phyloP scores from a whole-genome alignment of 2,329 filamentous ascomycete genomes.

The Aspergillus aculeatinus region DNA sequence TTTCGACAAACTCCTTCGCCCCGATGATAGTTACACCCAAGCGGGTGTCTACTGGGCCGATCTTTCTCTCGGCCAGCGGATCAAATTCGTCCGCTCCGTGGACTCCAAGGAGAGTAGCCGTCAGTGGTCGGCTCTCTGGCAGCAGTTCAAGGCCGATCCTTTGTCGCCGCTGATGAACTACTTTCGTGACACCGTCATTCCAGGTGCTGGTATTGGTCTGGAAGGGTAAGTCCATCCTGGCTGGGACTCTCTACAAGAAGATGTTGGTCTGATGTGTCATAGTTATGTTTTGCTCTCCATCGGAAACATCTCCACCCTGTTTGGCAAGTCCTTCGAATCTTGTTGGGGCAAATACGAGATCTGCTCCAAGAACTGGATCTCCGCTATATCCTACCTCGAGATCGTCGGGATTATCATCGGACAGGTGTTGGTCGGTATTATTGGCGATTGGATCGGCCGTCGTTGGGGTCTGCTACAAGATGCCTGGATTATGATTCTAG shows the following conservation, averaged over 20 bases:
- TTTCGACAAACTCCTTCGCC: constrained; percentile 1
- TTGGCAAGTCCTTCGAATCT: neutral
- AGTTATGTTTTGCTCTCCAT: constrained; percentile 7
- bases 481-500: constrained; percentile 6
- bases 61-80: neutral
- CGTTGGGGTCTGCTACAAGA: constrained; percentile 4
- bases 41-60: constrained; percentile 8
- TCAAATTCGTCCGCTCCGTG: constrained; percentile 6
- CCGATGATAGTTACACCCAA: constrained; percentile 4
- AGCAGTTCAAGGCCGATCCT: constrained; percentile 2
- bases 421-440: neutral
- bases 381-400: constrained; percentile 2
- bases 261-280: neutral
- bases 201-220: constrained; percentile 4
- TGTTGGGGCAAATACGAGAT: constrained; percentile 4
- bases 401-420: constrained; percentile 8
- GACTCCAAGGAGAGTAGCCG: constrained; percentile 1
- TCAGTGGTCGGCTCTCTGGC: neutral
- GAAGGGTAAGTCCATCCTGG: neutral
- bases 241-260: neutral
- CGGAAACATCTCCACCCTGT: constrained; percentile 7
- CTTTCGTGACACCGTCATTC: neutral
- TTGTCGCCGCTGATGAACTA: neutral
- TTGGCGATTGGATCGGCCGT: constrained; percentile 3
- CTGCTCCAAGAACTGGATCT: constrained; percentile 1